Base-by-base conservation (phyloP, 768 basidiomycete species). In the Suillus subalutaceus region DNA sequence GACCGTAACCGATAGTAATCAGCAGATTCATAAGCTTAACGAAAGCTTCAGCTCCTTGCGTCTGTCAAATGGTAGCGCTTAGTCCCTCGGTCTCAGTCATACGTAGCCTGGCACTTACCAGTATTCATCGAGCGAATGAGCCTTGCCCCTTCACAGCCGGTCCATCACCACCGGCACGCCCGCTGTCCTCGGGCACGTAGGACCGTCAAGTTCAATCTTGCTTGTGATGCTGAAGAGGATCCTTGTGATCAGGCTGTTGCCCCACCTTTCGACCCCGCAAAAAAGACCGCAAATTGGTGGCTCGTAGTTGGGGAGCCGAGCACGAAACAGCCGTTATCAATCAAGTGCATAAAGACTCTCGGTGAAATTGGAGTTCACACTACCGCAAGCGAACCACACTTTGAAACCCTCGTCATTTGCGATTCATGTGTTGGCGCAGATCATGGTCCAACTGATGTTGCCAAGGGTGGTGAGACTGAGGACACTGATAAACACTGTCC, bases 381-480 rank as follows among this genome's bases (percentile, higher is more conserved):
- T 98, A 58, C 88, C 94, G n/a, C n/a, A n/a, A n/a, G n/a, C 96
- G 53, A 83, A 82, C 13, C 93, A 97, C 72, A 77, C 83, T 12
- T 82, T 97, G 64, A 93, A 93, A 78, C 77, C 97, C 48, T 96
- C 71, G 90, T n/a, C n/a, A 96, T 98, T 66, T 96, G 94, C 69
- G 95, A 97, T 74, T 91, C 91, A 63, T 97, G 95, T 74, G 82
- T 91, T 32, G 94, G 93, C 6, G 94, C 93, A 43, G 96, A 97
- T 72, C 94, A 97, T 72, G 95, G 95, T 97, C 55, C 90, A 93
- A 46, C 82, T 88, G 8, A 86, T 98, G 94, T 97, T 63, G 94
- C 90, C 0, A 93, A 97, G 89, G 93, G 93, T 30, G 88, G 88
- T n/a, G n/a, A n/a, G n/a, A n/a, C n/a, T 58, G 88, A 87, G 86